These are phyloP conservation scores for Pseudomicrostroma phylloplanum DNA, from an alignment of 1,284 basidiomycete species.

Conservation along the genomic window DNA sequence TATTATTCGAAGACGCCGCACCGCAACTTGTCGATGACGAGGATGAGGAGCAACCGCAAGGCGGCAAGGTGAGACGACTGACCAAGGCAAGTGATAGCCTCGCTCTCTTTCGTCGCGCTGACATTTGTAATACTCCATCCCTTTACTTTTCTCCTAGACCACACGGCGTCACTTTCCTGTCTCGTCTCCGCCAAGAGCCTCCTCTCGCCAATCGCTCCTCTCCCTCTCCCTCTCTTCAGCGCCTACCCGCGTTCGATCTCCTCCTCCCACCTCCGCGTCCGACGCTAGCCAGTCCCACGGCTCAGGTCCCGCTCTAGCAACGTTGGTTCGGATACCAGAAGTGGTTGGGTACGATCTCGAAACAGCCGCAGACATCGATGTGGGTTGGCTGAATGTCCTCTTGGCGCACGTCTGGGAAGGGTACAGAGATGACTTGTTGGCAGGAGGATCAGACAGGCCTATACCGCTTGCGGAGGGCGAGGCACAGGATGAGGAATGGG, in stretches of 20 bases:
- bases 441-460: conserved; percentile 51
- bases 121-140: too few relatives aligned
- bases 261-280: background rate
- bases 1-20: conserved; percentile 56
- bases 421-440: conserved; percentile 50
- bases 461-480: conserved; percentile 25
- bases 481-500: conserved; percentile 3
- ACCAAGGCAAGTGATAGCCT: conserved; percentile 7
- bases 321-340: conserved; percentile 1
- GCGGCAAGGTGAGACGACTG: conserved; percentile 1
- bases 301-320: background rate
- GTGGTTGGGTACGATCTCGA: conserved; percentile 3
- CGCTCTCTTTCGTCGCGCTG: too few relatives aligned
- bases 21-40: conserved; percentile 11
- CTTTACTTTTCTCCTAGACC: background rate
- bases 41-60: background rate
- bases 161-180: background rate
- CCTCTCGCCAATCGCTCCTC: background rate
- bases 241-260: background rate
- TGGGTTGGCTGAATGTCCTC: conserved; percentile 59
- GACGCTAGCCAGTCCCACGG: background rate
- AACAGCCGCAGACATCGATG: conserved; percentile 1
- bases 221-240: conserved; percentile 6
- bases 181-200: background rate
- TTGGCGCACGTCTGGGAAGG: conserved; percentile 55